Evolutionary conservation across 1,284 basidiomycete genomes (phyloP).

Genomic region (Tilletia indica): DNA sequence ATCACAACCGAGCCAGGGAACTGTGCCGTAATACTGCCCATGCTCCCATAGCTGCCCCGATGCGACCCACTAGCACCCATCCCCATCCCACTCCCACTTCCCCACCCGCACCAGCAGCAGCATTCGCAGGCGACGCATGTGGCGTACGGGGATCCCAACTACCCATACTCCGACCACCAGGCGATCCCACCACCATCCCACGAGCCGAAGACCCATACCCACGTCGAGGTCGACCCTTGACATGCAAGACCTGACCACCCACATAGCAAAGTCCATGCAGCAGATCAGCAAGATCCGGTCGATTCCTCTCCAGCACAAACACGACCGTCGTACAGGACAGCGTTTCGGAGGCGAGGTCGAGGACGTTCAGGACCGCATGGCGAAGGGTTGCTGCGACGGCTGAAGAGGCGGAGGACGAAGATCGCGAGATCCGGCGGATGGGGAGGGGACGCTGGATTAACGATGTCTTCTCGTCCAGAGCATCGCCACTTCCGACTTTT

Average conservation of each 20-base stretch:
- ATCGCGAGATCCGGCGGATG: not conserved
- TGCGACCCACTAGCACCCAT: not conserved
- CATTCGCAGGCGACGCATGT: not conserved
- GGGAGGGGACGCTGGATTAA: not conserved
- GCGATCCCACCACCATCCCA: not conserved
- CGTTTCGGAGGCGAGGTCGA: constrained; percentile 17
- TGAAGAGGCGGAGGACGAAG: not conserved
- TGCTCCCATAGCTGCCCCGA: not conserved
- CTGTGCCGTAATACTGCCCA: not conserved
- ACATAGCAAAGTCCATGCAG: constrained; percentile 15
- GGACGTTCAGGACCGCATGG: constrained; percentile 11
- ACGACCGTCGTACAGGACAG: not conserved
- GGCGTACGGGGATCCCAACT: constrained; percentile 1
- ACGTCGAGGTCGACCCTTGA: not conserved
- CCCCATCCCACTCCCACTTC: not conserved
- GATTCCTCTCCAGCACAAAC: constrained; percentile 7
- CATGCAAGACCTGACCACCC: constrained; percentile 13
- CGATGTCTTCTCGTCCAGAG: not conserved
- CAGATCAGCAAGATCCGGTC: not conserved
- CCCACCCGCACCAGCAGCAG: not conserved
- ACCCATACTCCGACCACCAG: not conserved
- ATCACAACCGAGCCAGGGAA: constrained; percentile 12
- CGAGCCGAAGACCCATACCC: not conserved
- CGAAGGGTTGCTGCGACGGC: constrained; percentile 3
- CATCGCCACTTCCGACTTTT: not conserved